A percentile compares a stretch with the other conserved stretches of the same genome.
Evolutionary conservation across 2,329 filamentous ascomycete genomes (phyloP).

Genomic region (Venturia asperata): DNA sequence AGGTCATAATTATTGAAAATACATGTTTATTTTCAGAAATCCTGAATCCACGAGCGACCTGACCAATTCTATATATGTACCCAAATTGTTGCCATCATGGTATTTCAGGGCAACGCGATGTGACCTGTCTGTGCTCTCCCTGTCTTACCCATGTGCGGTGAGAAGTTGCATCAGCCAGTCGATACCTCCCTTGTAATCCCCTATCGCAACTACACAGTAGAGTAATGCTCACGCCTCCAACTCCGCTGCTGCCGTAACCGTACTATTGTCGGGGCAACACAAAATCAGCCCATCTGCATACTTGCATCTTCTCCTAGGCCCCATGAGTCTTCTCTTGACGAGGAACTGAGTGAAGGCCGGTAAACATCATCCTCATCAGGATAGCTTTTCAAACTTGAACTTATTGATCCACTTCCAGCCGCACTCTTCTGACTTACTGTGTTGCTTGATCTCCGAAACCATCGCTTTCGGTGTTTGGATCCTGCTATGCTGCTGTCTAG

Average conservation of each 20-base stretch:
- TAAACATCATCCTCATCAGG: conserved; percentile 39
- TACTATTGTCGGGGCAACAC: no score
- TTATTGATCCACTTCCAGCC: conserved; percentile 26
- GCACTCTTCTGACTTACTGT: conserved; percentile 21
- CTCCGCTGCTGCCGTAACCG: neutral
- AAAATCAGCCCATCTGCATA: conserved; percentile 66
- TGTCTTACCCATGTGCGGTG: neutral
- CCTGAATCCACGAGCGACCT: neutral
- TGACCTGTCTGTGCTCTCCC: neutral
- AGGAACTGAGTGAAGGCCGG: conserved; percentile 41
- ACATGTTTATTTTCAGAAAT: neutral
- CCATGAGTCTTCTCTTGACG: conserved; percentile 54
- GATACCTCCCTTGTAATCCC: neutral
- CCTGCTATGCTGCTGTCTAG: neutral
- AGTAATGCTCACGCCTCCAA: neutral
- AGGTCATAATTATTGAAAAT: neutral
- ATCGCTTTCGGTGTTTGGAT: conserved; percentile 8
- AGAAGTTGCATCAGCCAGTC: neutral
- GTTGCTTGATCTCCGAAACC: conserved; percentile 23
- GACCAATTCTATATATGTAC: neutral
- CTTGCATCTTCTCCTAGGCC: conserved; percentile 76
- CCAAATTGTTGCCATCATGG: neutral
- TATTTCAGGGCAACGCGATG: neutral
- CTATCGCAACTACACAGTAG: neutral
- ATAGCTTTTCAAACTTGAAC: conserved; percentile 23